phyloP scores from a whole-genome alignment of 148 eudicot species.

The Amaranthus hypochondriacus region DNA sequence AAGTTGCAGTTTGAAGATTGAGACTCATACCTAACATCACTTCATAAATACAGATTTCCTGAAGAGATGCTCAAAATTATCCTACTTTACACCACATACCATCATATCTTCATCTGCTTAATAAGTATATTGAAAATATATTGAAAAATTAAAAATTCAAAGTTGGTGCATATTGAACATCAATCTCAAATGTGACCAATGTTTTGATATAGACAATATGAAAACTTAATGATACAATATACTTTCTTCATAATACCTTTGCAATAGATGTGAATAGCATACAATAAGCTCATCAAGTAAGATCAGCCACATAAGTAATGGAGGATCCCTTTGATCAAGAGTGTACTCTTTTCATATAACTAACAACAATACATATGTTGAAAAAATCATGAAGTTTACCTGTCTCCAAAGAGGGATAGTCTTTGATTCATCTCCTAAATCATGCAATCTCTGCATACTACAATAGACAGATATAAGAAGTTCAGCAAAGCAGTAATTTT shows the following conservation, averaged over 20 bases:
- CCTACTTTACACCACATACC: too few relatives aligned
- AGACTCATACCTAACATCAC: too few relatives aligned
- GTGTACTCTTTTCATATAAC: not conserved
- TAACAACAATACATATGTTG: not conserved
- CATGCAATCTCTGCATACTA: slow-evolving; percentile 80
- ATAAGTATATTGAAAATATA: too few relatives aligned
- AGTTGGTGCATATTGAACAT: not conserved
- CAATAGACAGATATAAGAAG: slow-evolving; percentile 25
- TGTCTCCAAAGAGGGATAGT: slow-evolving; percentile 97
- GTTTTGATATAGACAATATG: not conserved
- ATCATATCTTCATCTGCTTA: too few relatives aligned
- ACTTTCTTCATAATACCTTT: not conserved
- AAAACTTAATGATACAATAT: not conserved
- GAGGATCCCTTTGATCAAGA: slow-evolving; percentile 1
- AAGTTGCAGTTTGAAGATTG: too few relatives aligned
- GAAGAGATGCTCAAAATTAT: too few relatives aligned
- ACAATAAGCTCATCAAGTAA: not conserved
- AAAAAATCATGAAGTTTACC: slow-evolving; percentile 32
- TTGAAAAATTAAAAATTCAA: not conserved
- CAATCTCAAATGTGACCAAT: not conserved
- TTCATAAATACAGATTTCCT: too few relatives aligned
- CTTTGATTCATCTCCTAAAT: slow-evolving; percentile 81
- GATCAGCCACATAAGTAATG: not conserved
- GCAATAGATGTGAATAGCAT: not conserved
- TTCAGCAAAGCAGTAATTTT: slow-evolving; percentile 7